These are phyloP conservation scores for Phaeosphaeriaceae sp. DNA, from an alignment of 2,329 filamentous ascomycete genomes.

Conservation along the genomic window DNA sequence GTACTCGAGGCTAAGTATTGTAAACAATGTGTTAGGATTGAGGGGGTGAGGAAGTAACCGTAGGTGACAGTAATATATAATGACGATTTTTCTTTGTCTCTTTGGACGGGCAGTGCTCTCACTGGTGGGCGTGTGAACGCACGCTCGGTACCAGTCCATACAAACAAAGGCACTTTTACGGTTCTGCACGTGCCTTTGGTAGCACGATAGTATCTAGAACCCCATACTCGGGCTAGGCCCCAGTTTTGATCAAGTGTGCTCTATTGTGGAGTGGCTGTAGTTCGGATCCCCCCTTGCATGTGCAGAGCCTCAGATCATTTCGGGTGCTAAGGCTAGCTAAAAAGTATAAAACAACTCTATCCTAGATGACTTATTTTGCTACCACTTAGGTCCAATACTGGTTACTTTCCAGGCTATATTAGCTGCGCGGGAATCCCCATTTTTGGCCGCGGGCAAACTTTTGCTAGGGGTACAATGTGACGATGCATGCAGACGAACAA, in stretches of 20 bases:
- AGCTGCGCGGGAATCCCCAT: no score
- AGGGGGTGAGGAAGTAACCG: background rate
- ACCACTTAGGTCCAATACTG: no score
- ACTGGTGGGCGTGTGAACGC: background rate
- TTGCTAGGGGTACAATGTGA: no score
- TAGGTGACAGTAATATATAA: background rate
- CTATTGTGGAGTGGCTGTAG: background rate
- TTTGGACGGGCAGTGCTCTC: background rate
- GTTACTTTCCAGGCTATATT: no score
- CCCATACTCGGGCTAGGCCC: background rate
- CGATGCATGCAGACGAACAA: no score
- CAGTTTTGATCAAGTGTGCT: background rate
- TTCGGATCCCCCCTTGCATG: conserved; percentile 4
- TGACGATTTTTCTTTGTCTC: conserved; percentile 11
- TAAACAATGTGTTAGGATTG: background rate
- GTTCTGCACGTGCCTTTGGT: background rate
- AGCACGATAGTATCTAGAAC: background rate
- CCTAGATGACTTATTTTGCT: no score
- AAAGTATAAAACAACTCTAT: no score
- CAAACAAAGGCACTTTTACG: background rate
- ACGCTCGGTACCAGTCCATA: background rate
- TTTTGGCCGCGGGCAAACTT: no score
- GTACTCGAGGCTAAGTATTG: background rate
- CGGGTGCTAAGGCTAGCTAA: background rate
- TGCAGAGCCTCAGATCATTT: conserved; percentile 2